Evolutionary conservation across 805 yeast genomes (phyloP).

Genomic region (Wickerhamiella nectarea): DNA sequence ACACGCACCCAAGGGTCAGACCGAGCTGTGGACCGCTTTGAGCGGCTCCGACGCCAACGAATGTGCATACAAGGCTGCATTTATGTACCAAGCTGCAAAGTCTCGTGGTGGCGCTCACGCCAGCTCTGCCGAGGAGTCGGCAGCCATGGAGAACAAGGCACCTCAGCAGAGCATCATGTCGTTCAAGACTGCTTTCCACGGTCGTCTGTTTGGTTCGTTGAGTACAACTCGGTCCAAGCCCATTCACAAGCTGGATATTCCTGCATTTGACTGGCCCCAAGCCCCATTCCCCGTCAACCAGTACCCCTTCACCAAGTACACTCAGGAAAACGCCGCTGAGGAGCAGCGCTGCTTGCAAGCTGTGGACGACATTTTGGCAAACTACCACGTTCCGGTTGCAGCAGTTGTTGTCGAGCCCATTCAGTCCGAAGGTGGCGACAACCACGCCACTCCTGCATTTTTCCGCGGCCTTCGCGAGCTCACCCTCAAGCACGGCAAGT

Average conservation of each 20-base stretch:
- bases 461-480: conserved; percentile 75
- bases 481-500: conserved; percentile 54
- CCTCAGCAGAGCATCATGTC: conserved; percentile 80
- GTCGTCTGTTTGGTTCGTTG: conserved; percentile 83
- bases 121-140: conserved; percentile 50
- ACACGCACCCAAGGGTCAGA: conserved; percentile 69
- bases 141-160: conserved; percentile 66
- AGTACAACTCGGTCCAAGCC: conserved; percentile 91
- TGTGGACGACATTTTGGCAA: conserved; percentile 55
- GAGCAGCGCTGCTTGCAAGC: conserved; percentile 63
- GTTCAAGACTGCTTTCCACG: conserved; percentile 84
- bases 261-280: conserved; percentile 93
- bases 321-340: conserved; percentile 52
- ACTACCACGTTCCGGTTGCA: conserved; percentile 69
- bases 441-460: conserved; percentile 63
- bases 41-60: conserved; percentile 86
- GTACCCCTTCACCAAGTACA: conserved; percentile 66
- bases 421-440: conserved; percentile 86
- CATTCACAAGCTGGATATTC: conserved; percentile 75
- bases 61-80: conserved; percentile 79
- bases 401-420: conserved; percentile 84
- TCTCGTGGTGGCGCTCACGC: conserved; percentile 47
- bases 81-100: conserved; percentile 59
- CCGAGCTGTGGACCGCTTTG: conserved; percentile 62
- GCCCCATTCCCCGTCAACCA: conserved; percentile 79